Conservation (phyloP, 2,329 filamentous ascomycete genomes). For the Pseudogymnoascus sp. region DNA sequence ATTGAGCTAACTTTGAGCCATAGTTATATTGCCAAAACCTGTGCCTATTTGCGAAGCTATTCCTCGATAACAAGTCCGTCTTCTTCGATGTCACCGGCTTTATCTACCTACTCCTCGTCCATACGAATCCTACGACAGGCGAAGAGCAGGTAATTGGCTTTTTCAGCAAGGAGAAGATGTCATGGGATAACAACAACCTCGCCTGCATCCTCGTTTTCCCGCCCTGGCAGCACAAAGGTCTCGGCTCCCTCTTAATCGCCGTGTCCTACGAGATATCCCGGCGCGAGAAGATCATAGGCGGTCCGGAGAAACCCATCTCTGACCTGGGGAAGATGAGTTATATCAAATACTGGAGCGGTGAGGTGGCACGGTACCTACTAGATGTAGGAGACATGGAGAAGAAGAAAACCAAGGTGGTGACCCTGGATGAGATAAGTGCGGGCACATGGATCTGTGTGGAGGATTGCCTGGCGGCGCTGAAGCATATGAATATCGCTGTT, state of each 20-base stretch:
- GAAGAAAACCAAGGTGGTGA: constrained; percentile 40
- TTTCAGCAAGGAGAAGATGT: constrained; percentile 98
- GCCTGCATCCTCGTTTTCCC: constrained; percentile 95
- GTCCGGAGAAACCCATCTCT: constrained; percentile 88
- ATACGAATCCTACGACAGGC: constrained; percentile 39
- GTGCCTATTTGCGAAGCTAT: constrained; percentile 92
- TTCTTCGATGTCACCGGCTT: constrained; percentile 96
- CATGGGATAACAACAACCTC: constrained; percentile 97
- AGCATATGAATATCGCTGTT: constrained; percentile 69
- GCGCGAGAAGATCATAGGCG: constrained; percentile 75
- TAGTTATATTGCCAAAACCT: constrained; percentile 89
- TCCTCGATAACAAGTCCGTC: constrained; percentile 95
- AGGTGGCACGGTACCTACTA: constrained; percentile 66
- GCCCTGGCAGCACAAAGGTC: constrained; percentile 84
- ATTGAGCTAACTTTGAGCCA: neutral
- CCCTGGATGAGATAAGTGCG: constrained; percentile 63
- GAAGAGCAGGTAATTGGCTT: constrained; percentile 72
- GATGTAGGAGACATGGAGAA: constrained; percentile 18
- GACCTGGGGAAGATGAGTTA: constrained; percentile 80
- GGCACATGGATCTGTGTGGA: constrained; percentile 79
- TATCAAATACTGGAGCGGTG: constrained; percentile 75
- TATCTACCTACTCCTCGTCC: constrained; percentile 86
- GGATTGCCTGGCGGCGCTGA: constrained; percentile 70
- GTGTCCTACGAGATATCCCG: constrained; percentile 87
- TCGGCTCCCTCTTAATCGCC: constrained; percentile 85